phyloP scores from a whole-genome alignment of 805 yeast genomes.

The Wickerhamiella nectarea region DNA sequence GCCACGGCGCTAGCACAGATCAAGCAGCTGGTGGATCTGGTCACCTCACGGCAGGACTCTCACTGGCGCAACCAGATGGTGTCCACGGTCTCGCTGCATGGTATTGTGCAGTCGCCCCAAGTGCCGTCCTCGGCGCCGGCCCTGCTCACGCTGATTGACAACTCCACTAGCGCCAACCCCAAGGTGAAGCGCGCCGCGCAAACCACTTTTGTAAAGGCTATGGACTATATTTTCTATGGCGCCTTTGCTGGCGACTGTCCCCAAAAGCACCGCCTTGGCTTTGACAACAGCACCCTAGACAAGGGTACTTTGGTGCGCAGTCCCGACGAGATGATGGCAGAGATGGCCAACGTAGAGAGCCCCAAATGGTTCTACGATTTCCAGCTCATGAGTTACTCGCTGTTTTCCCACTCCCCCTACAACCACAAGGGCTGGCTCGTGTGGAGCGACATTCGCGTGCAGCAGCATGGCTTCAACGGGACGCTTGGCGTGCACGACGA shows the following conservation, averaged over 20 bases:
- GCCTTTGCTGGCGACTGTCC: constrained; percentile 38
- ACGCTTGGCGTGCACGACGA: neutral
- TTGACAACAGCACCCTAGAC: constrained; percentile 28
- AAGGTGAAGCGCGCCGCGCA: constrained; percentile 44
- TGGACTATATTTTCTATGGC: constrained; percentile 34
- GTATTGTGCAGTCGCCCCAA: constrained; percentile 19
- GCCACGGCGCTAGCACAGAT: neutral
- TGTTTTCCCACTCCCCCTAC: constrained; percentile 2
- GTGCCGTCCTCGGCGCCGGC: constrained; percentile 12
- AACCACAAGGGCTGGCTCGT: constrained; percentile 9
- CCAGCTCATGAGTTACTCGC: neutral
- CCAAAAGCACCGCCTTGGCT: constrained; percentile 20
- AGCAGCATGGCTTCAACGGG: neutral
- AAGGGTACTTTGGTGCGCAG: neutral
- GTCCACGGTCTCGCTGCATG: constrained; percentile 13
- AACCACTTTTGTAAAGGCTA: constrained; percentile 43
- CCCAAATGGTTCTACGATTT: constrained; percentile 41
- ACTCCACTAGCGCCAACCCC: constrained; percentile 41
- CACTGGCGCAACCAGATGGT: constrained; percentile 19
- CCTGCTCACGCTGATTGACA: constrained; percentile 15
- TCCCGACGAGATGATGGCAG: constrained; percentile 38
- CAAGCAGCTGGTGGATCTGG: neutral
- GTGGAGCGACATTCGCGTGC: constrained; percentile 2
- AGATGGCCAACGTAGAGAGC: constrained; percentile 40
- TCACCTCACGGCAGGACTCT: neutral